Conservation (phyloP, 1,139 yeast genomes). For the Diutina mesorugosa region DNA sequence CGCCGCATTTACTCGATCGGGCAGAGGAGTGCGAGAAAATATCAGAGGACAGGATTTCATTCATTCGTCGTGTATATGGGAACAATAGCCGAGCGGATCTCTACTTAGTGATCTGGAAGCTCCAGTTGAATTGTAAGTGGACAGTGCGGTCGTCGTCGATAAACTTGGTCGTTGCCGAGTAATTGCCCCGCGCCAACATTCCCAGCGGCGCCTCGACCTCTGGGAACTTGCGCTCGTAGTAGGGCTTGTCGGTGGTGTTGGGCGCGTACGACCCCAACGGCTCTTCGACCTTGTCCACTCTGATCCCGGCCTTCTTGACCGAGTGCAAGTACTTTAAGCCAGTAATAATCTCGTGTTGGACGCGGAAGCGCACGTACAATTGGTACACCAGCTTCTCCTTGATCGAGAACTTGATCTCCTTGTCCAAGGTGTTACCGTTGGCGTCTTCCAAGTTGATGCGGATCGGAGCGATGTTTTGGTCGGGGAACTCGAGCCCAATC, state of each 20-base stretch:
- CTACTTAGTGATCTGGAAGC: constrained; percentile 60
- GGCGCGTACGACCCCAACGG: constrained; percentile 90
- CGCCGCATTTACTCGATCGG: not conserved
- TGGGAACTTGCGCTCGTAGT: constrained; percentile 62
- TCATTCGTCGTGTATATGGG: not conserved
- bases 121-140: constrained; percentile 77
- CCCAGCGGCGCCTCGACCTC: constrained; percentile 93
- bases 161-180: constrained; percentile 71
- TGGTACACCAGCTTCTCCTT: constrained; percentile 72
- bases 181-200: constrained; percentile 74
- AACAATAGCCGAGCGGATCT: not conserved
- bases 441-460: constrained; percentile 52
- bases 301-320: constrained; percentile 76
- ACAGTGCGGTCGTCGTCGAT: constrained; percentile 75
- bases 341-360: constrained; percentile 85
- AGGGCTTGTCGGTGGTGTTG: constrained; percentile 71
- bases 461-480: constrained; percentile 46
- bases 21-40: not conserved
- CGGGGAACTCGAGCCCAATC: constrained; percentile 56
- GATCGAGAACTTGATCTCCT: constrained; percentile 53
- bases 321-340: constrained; percentile 80
- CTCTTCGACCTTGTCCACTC: constrained; percentile 78
- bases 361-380: constrained; percentile 63
- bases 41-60: not conserved
- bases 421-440: constrained; percentile 33